These are phyloP conservation scores for Ettlia oleoabundans DNA, from an alignment of 139 green algal species.

Conservation along the genomic window DNA sequence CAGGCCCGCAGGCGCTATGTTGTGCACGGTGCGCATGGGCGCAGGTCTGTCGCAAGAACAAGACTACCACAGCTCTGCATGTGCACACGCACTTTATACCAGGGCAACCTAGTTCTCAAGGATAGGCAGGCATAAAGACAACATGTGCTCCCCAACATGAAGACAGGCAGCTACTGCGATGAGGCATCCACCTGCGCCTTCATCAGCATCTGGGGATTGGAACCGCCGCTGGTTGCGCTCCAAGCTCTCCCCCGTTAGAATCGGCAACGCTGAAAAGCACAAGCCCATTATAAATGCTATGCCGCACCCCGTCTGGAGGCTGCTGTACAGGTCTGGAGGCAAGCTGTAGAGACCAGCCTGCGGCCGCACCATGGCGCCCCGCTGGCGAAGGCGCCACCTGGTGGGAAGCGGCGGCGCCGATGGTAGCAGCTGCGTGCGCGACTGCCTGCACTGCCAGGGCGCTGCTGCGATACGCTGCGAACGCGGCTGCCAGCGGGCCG, in stretches of 20 bases:
- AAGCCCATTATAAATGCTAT: conserved; percentile 17
- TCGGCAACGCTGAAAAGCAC: conserved; percentile 36
- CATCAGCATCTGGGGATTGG: conserved; percentile 15
- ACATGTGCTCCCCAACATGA: too few species aligned
- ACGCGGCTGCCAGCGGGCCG: too few species aligned
- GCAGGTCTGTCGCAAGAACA: too few species aligned
- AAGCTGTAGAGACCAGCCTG: neutral
- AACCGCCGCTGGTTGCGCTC: conserved; percentile 42
- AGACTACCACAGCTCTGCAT: too few species aligned
- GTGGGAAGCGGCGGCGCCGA: neutral
- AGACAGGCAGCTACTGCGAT: too few species aligned
- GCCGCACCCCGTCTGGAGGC: conserved; percentile 30
- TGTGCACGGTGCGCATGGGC: too few species aligned
- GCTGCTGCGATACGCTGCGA: too few species aligned
- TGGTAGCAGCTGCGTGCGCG: neutral
- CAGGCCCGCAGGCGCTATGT: too few species aligned
- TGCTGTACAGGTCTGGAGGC: neutral
- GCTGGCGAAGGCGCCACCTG: neutral
- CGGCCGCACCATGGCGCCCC: neutral
- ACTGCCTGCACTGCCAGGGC: too few species aligned
- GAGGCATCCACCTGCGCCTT: conserved; percentile 18
- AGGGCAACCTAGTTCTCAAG: too few species aligned
- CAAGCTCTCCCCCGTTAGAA: conserved; percentile 46
- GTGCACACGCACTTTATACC: too few species aligned
- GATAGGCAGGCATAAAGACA: too few species aligned